Evolutionary conservation across 106 monocot species (phyloP).

Genomic region (Apostasia ramifera): DNA sequence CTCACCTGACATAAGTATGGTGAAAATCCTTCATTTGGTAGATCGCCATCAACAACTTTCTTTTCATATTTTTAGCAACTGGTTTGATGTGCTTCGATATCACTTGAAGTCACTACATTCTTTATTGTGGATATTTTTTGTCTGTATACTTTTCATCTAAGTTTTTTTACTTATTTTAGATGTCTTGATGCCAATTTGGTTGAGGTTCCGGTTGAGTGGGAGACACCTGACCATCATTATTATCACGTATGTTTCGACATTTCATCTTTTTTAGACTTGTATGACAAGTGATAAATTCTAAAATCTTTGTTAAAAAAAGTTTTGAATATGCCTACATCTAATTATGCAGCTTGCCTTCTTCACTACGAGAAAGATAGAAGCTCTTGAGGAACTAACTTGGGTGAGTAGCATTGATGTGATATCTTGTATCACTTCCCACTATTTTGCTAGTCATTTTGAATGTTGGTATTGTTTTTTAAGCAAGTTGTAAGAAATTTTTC

Average conservation of each 20-base stretch:
- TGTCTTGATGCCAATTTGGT: constrained; percentile 84
- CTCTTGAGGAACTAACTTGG: constrained; percentile 56
- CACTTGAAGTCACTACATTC: neutral
- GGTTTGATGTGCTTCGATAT: neutral
- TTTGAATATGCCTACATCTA: neutral
- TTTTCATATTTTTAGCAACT: neutral
- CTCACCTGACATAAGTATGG: too few relatives aligned
- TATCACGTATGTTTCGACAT: constrained; percentile 64
- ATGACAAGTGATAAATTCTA: neutral
- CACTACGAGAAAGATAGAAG: constrained; percentile 34
- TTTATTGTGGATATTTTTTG: neutral
- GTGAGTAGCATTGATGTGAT: constrained; percentile 22
- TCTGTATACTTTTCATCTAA: neutral
- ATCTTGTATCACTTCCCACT: neutral
- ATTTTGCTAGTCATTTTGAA: too few relatives aligned
- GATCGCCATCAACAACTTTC: neutral
- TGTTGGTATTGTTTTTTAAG: too few relatives aligned
- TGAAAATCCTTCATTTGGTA: too few relatives aligned
- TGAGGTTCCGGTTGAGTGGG: constrained; percentile 80
- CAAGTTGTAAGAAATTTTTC: too few relatives aligned
- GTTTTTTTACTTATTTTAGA: constrained; percentile 25
- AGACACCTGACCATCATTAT: constrained; percentile 83
- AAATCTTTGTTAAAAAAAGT: neutral
- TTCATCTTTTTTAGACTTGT: neutral
- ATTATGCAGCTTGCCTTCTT: constrained; percentile 50